phyloP scores from a whole-genome alignment of 345 rosid species.

The Limnanthes douglasii region DNA sequence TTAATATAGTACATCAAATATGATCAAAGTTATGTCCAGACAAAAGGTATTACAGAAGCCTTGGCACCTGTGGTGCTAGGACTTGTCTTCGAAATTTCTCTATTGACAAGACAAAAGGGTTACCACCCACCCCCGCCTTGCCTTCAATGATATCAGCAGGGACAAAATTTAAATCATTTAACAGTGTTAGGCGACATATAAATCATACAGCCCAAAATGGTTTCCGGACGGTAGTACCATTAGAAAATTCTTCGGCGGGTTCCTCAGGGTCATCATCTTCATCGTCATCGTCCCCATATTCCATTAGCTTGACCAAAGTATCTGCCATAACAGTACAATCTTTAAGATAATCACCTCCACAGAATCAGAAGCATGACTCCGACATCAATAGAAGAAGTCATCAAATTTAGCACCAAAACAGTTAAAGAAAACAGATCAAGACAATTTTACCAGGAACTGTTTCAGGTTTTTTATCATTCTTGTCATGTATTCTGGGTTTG shows the following conservation, averaged over 20 bases:
- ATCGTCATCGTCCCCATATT: constrained; percentile 64
- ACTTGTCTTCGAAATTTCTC: too few species aligned
- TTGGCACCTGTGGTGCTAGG: too few species aligned
- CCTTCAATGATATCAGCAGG: too few species aligned
- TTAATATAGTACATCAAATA: too few species aligned
- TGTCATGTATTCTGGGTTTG: constrained; percentile 8
- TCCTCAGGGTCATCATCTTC: constrained; percentile 44
- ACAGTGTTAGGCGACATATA: too few species aligned
- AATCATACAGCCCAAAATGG: constrained; percentile 62
- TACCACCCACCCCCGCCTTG: too few species aligned
- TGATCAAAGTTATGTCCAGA: too few species aligned
- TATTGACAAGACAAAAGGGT: too few species aligned
- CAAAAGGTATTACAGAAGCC: too few species aligned
- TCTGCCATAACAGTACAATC: constrained; percentile 25
- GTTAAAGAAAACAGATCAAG: background rate
- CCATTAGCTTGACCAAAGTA: constrained; percentile 70
- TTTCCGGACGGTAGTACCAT: constrained; percentile 13
- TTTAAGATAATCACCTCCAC: constrained; percentile 1
- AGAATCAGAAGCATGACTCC: background rate
- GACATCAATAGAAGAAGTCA: background rate
- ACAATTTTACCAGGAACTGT: constrained; percentile 36
- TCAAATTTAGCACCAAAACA: background rate
- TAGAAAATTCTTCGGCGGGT: constrained; percentile 12
- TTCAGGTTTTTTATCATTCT: constrained; percentile 19
- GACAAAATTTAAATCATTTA: too few species aligned